Base-by-base conservation (phyloP, 2,329 filamentous ascomycete genomes). In the Ceratocystiopsis minuta region DNA sequence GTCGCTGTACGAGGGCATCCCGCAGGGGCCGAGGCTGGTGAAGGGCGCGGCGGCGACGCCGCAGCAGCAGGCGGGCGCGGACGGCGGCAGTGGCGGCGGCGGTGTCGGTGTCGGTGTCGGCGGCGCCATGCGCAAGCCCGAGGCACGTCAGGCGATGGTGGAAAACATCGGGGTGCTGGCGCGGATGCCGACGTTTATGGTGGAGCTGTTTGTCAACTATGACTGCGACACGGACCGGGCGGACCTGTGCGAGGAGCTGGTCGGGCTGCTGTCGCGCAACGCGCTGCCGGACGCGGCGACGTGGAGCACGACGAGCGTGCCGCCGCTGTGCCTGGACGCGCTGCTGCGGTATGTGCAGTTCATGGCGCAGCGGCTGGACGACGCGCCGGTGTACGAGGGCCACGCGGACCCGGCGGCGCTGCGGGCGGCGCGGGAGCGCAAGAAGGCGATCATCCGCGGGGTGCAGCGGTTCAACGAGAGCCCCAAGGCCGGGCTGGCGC, bases 231-330 rank as follows among this genome's bases (percentile, higher is more conserved):
- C 85, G 41, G 84, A 98, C 55, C 75, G 87, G 39, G 79, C 78
- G 40, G 90, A 98, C 61, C 64, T 98, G 6, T 98, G 90, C 54
- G 83, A 94, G 62, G 92, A 98, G 54, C 81, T 96, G 72, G 76
- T 98, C 46, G 88, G 90, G 1, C 69, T 98, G 32, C 65, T 98
- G 15, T 88, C 90, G 16, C 75, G 90, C 45, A 98, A 95, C 57
- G 90, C 90, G 2, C 81, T 98, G 49, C 92, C 90, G 1, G 90
- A 98, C 57, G 94, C 90, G 10, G 90, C 88, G 6, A 95, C 87
- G 6, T 98, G 90, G 90, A 98, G 92, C 57, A 98, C 90, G 12
- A 95, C 88, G 6, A 98, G 93, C 55, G 92, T 98, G 1, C 90
- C 90, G 15, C 90, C 90, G 1, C 65, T 98, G 3, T 98, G 90